A percentile compares a stretch with the other conserved stretches of the same genome.
phyloP scores from a whole-genome alignment of 805 yeast genomes.

The Wickerhamiella lipophila region DNA sequence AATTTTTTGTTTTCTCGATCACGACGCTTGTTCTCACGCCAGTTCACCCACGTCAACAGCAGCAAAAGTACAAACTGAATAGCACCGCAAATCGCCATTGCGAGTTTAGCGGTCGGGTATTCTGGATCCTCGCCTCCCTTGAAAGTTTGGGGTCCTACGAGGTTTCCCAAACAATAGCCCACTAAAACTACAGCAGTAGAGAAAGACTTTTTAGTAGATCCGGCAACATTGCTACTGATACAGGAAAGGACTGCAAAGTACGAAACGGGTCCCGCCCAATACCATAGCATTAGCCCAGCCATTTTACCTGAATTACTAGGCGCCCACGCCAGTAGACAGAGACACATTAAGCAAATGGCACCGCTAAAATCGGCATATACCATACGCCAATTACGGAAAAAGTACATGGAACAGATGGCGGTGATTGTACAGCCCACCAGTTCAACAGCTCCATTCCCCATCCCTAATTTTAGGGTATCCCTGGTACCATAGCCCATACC shows the following conservation, averaged over 20 bases:
- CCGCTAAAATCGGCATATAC: slow-evolving; percentile 37
- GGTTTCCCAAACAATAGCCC: slow-evolving; percentile 55
- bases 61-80: slow-evolving; percentile 28
- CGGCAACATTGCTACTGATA: slow-evolving; percentile 44
- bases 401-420: slow-evolving; percentile 13
- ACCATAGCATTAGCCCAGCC: slow-evolving; percentile 32
- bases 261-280: slow-evolving; percentile 25
- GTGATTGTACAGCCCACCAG: slow-evolving; percentile 16
- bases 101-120: slow-evolving; percentile 45
- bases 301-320: slow-evolving; percentile 29
- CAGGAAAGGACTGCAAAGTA: slow-evolving; percentile 10
- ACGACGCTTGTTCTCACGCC: slow-evolving; percentile 13
- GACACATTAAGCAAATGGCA: slow-evolving; percentile 37
- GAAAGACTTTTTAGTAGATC: slow-evolving; percentile 57
- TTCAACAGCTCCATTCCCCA: slow-evolving; percentile 36
- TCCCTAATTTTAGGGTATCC: slow-evolving; percentile 31
- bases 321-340: slow-evolving; percentile 37
- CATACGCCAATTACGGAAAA: slow-evolving; percentile 14
- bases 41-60: slow-evolving; percentile 18
- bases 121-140: slow-evolving; percentile 42
- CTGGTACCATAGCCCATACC: slow-evolving; percentile 25
- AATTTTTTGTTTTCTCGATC: slow-evolving; percentile 10
- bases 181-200: slow-evolving; percentile 47
- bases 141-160: slow-evolving; percentile 66
- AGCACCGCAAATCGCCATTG: slow-evolving; percentile 40